Conservation (phyloP, 495 filamentous ascomycete species). For the Penicillium verhagenii region DNA sequence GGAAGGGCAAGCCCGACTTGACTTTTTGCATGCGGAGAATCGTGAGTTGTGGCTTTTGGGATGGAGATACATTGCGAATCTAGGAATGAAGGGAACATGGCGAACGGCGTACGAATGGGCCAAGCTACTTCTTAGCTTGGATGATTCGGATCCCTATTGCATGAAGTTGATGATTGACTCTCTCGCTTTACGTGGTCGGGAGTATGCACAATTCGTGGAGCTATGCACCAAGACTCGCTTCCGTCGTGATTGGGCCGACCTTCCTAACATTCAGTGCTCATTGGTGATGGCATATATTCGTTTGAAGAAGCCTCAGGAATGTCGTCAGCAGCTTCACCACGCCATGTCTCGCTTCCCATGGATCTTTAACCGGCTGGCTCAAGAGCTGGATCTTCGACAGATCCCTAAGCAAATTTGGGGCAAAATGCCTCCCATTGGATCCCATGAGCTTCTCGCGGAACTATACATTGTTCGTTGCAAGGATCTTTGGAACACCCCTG, state of each 20-base stretch:
- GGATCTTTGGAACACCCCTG: slow-evolving; percentile 86
- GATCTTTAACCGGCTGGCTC: slow-evolving; percentile 74
- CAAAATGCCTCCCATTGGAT: slow-evolving; percentile 59
- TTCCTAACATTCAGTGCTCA: slow-evolving; percentile 70
- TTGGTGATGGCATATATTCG: slow-evolving; percentile 71
- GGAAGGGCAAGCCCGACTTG: slow-evolving; percentile 73
- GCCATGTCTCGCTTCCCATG: slow-evolving; percentile 77
- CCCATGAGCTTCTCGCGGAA: slow-evolving; percentile 72
- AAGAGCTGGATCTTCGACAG: slow-evolving; percentile 69
- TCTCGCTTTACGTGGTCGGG: slow-evolving; percentile 73
- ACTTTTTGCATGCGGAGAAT: slow-evolving; percentile 79
- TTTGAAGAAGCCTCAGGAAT: slow-evolving; percentile 60
- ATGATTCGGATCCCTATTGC: slow-evolving; percentile 80
- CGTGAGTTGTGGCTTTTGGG: slow-evolving; percentile 87
- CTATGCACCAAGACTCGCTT: slow-evolving; percentile 61
- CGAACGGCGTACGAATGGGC: slow-evolving; percentile 91
- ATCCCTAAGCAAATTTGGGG: slow-evolving; percentile 81
- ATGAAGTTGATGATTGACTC: slow-evolving; percentile 77
- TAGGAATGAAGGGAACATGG: slow-evolving; percentile 89
- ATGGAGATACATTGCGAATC: slow-evolving; percentile 81
- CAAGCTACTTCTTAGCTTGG: slow-evolving; percentile 75
- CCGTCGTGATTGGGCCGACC: slow-evolving; percentile 42
- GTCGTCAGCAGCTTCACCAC: slow-evolving; percentile 57
- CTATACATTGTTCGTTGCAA: slow-evolving; percentile 79
- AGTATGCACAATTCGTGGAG: slow-evolving; percentile 73